phyloP scores from a whole-genome alignment of 2,329 filamentous ascomycete genomes.

The Phyllachora maydis region DNA sequence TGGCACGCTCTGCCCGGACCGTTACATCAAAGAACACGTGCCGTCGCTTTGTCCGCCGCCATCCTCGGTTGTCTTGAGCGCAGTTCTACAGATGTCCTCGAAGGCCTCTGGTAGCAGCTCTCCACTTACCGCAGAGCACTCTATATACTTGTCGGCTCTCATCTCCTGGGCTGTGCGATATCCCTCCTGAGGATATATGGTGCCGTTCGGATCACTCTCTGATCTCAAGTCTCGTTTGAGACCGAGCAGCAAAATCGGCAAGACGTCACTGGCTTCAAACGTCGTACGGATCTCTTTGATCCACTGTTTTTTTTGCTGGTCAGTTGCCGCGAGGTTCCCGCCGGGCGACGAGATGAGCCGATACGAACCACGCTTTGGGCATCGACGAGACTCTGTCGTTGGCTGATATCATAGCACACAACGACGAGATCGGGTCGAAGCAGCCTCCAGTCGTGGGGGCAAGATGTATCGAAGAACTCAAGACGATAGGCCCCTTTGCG shows the following conservation, averaged over 20 bases:
- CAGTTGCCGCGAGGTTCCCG: no score
- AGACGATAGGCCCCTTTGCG: constrained; percentile 26
- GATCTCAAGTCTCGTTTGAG: constrained; percentile 39
- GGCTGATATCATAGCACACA: constrained; percentile 41
- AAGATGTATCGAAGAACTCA: constrained; percentile 38
- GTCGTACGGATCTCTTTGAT: constrained; percentile 27
- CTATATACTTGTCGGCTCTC: constrained; percentile 40
- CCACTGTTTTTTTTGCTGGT: constrained; percentile 25
- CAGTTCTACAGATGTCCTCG: constrained; percentile 38
- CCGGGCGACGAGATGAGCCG: not conserved
- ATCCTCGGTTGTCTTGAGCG: constrained; percentile 22
- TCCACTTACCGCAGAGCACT: constrained; percentile 40
- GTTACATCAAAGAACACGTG: constrained; percentile 28
- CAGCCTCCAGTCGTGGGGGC: constrained; percentile 36
- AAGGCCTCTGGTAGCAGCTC: constrained; percentile 35
- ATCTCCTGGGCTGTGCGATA: constrained; percentile 34
- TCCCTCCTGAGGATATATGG: constrained; percentile 40
- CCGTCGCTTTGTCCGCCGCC: constrained; percentile 32
- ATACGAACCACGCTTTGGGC: constrained; percentile 30
- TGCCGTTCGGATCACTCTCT: constrained; percentile 35
- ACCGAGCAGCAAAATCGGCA: constrained; percentile 35
- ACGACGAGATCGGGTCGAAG: constrained; percentile 35
- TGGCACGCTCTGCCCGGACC: constrained; percentile 6
- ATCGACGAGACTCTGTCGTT: constrained; percentile 34
- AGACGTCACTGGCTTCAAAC: constrained; percentile 22